These are phyloP conservation scores for Pseudogymnoascus sp. DNA, from an alignment of 2,329 filamentous ascomycete species.

Conservation along the genomic window DNA sequence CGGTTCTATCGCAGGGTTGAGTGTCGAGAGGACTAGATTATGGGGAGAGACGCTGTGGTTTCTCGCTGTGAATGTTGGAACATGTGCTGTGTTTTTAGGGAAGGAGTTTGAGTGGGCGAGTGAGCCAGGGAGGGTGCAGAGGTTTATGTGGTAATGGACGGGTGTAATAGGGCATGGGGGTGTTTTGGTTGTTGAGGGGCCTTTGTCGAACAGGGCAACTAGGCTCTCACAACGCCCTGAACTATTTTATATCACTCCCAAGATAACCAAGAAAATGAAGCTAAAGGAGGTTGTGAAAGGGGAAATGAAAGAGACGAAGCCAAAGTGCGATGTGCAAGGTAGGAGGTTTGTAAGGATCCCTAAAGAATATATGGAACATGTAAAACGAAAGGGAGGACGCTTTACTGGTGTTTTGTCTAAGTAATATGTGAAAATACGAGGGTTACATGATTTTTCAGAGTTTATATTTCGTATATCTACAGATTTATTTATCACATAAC, in stretches of 20 bases:
- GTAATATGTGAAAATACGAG: not conserved
- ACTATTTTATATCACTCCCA: not conserved
- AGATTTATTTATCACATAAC: not conserved
- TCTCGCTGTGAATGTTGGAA: slow-evolving; percentile 51
- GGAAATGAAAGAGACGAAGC: not conserved
- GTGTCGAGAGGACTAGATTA: slow-evolving; percentile 21
- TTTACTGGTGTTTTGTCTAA: not conserved
- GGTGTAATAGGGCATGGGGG: not conserved
- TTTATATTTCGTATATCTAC: not conserved
- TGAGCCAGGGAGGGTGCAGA: slow-evolving; percentile 49
- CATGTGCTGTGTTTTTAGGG: slow-evolving; percentile 63
- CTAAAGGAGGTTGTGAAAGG: not conserved
- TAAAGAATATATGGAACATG: not conserved
- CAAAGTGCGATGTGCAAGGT: not conserved
- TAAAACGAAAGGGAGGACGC: not conserved
- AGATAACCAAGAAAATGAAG: too few relatives aligned
- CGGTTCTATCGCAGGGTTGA: slow-evolving; percentile 8
- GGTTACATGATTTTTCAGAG: not conserved
- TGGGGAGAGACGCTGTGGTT: slow-evolving; percentile 64
- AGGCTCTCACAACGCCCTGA: not conserved
- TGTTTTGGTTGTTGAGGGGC: not conserved
- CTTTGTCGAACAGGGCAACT: not conserved
- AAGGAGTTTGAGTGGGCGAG: slow-evolving; percentile 54
- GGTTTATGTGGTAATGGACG: slow-evolving; percentile 66
- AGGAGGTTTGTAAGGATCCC: not conserved